A percentile compares a stretch with the other conserved stretches of the same genome.
phyloP scores from a whole-genome alignment of 345 rosid genomes.

The Syzygium jambos region DNA sequence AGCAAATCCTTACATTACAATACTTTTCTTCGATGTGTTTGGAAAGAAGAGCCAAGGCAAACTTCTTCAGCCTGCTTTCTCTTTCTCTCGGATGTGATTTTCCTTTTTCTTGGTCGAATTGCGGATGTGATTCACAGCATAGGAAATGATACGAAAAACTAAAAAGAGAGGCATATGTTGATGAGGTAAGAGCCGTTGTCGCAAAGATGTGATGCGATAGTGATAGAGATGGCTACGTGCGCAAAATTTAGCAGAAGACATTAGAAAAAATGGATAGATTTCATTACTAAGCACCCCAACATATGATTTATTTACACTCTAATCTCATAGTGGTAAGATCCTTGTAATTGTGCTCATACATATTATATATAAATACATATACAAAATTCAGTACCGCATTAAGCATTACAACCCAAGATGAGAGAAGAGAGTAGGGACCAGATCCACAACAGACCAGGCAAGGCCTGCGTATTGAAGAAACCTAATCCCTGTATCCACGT shows the following conservation, averaged over 20 bases:
- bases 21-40: not conserved
- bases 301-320: not conserved
- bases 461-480: conserved; percentile 91
- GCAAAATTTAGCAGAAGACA: not conserved
- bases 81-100: no score
- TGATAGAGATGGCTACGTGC: not conserved
- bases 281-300: not conserved
- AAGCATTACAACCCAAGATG: conserved; percentile 33
- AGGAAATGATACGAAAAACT: not conserved
- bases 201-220: not conserved
- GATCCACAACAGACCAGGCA: conserved; percentile 96
- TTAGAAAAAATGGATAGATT: not conserved
- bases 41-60: not conserved
- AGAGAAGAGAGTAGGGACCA: conserved; percentile 68
- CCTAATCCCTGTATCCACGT: conserved; percentile 80
- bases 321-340: not conserved
- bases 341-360: not conserved
- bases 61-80: not conserved
- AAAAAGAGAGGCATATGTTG: not conserved
- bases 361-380: not conserved
- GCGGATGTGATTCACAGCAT: not conserved
- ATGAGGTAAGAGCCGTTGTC: not conserved
- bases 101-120: no score
- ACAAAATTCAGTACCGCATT: not conserved
- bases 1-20: not conserved